Evolutionary conservation across 169 alveolate genomes (phyloP), one percentile per base, ranked within the genome.

Genomic region (Perkinsus marinus): DNA sequence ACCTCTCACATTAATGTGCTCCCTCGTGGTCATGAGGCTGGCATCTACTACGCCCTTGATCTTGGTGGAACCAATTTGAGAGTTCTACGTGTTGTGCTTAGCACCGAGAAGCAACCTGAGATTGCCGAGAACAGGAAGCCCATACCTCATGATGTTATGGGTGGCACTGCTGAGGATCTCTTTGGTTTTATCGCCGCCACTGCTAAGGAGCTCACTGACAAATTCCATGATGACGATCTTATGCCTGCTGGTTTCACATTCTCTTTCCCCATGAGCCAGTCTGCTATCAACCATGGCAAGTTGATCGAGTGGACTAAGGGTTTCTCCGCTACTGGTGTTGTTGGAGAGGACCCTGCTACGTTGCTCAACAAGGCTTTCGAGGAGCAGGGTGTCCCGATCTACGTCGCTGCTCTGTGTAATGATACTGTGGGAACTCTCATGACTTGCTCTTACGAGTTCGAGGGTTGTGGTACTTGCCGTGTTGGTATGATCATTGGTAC

Each of bases 1-100:
- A 92, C 91, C n/a, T 92, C 94, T 57, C 91, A 92, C 39, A 26
- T 92, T 90, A 57, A 90, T 37, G 43, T 34, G 47, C 91, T 90
- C 39, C 94, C 94, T 43, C 91, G 68, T 37, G 94, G 94, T 36
- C 89, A 90, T 6, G 94, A 92, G 57, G 37, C 39, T 41, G 94
- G 94, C 41, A 47, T 92, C n/a, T 90, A 89, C 90, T 92, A 92
- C 91, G 93, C 94, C 39, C 91, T 92, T 36, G 94, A 92, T 57
- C 91, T 92, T 91, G 94, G 94, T 89, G 94, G 94, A 17, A 92
- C 94, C 30, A 92, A 92, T 68, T 89, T 92, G 41, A 41, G 94
- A 39, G 91, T 92, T 39, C 92, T 92, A 47, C 38, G 94, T 69
- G 93, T 92, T 17, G 90, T 91, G 37, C 89, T 92, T 41, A 90